Evolutionary conservation across 2,329 filamentous ascomycete species (phyloP), one percentile per base, ranked within the genome.

Genomic region (Fusarium anthophilum): DNA sequence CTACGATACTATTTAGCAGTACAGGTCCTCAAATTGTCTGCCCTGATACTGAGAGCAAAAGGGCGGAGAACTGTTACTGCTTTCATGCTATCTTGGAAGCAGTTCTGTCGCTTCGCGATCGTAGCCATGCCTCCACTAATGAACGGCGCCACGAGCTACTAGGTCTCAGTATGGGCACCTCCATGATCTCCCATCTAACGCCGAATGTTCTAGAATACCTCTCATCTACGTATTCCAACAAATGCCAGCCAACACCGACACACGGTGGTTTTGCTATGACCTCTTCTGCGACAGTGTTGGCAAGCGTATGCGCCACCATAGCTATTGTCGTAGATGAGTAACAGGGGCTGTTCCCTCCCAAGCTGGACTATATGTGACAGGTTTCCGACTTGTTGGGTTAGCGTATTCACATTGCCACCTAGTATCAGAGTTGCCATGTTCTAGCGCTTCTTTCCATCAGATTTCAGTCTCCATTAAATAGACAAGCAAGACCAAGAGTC

Each of bases 21-120:
- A 5, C 14, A 13, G 2, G 1, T 15, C 9, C 13, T 12, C 3
- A 2, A 9, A 13, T 17, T 17, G 6, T 5, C 5, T 17, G 6
- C 6, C n/a, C 0, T 22, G 10, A 8, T 2, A 12, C n/a, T 28
- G 20, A 20, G 12, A 53, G 12, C 1, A 24, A 3, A 5, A 26
- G 13, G 24, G 8, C 9, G 2, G 4, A 6, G 35, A 37, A 37
- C 17, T 37, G 35, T 5, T 5, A 5, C 35, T 37, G 35, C 2
- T 18, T 10, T 8, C 13, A 35, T 24, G 20, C n/a, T 24, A 35
- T 10, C 35, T 22, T 18, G 5, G 13, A 7, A 20, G 11, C 24
- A 54, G 20, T 39, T 41, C 35, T 28, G 18, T 26, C 35, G 6
- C 35, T 39, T 10, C 51, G 8, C 28, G 24, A 39, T 54, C 6